These are phyloP conservation scores for Daedalea quercina DNA, from an alignment of 768 basidiomycete species.

Conservation along the genomic window DNA sequence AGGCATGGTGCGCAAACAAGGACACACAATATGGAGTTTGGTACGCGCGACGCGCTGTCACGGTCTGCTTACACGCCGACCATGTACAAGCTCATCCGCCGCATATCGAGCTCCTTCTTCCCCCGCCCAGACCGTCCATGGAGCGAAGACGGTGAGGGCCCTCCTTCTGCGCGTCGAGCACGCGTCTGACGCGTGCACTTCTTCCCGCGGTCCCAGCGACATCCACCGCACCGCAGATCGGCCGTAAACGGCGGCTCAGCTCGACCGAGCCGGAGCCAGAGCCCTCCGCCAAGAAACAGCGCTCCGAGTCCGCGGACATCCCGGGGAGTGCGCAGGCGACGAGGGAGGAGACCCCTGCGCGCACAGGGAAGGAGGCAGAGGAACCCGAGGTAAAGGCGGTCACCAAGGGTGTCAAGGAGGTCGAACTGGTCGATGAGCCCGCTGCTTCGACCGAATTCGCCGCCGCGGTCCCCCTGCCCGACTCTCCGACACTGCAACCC, in stretches of 20 bases:
- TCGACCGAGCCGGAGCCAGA: conserved; percentile 33
- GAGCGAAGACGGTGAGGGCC: conserved; percentile 65
- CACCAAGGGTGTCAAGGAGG: conserved; percentile 62
- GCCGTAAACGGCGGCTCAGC: conserved; percentile 61
- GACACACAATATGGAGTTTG: background rate
- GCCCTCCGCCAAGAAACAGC: conserved; percentile 35
- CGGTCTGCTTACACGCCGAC: background rate
- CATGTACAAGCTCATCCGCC: conserved; percentile 69
- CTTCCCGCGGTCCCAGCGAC: conserved; percentile 40
- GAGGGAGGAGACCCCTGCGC: conserved; percentile 12
- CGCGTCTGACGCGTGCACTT: conserved; percentile 11
- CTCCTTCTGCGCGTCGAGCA: conserved; percentile 15
- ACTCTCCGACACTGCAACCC: conserved; percentile 24
- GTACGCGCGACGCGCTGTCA: background rate
- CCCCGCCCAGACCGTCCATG: conserved; percentile 70
- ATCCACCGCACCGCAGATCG: conserved; percentile 65
- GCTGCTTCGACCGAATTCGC: conserved; percentile 13
- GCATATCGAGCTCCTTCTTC: conserved; percentile 63
- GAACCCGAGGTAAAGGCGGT: conserved; percentile 58
- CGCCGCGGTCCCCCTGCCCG: conserved; percentile 32
- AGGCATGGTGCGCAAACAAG: background rate
- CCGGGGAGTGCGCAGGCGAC: conserved; percentile 22
- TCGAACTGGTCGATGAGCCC: conserved; percentile 45
- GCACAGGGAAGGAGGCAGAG: conserved; percentile 24
- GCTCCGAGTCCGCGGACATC: conserved; percentile 35